Evolutionary conservation across 2,329 filamentous ascomycete genomes (phyloP).

Genomic region (Neonectria ditissima): DNA sequence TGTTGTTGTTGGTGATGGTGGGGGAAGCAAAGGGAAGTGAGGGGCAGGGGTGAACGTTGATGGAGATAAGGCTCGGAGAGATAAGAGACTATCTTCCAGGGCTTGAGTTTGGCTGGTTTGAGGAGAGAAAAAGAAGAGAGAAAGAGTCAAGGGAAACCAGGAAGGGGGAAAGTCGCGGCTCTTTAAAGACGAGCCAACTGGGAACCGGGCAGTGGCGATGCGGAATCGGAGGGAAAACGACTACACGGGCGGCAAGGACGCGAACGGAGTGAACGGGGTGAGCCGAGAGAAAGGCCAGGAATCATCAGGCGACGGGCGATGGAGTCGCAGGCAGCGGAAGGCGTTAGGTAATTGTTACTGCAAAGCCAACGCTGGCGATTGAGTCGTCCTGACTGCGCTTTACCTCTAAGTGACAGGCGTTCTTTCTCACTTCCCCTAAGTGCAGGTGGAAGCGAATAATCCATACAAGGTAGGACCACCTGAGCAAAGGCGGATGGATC

Average conservation of each 20-base stretch:
- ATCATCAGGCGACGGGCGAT: constrained; percentile 27
- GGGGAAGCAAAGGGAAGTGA: constrained; percentile 20
- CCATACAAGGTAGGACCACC: constrained; percentile 24
- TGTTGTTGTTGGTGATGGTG: constrained; percentile 4
- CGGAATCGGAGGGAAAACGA: constrained; percentile 16
- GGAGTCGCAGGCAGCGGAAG: constrained; percentile 25
- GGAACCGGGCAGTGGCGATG: constrained; percentile 7
- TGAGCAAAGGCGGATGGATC: constrained; percentile 17
- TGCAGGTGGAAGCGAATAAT: constrained; percentile 62
- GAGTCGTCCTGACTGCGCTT: constrained; percentile 25
- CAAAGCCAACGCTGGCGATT: constrained; percentile 28
- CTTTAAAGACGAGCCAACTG: constrained; percentile 36
- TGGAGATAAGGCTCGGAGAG: constrained; percentile 15
- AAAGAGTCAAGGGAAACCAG: constrained; percentile 1
- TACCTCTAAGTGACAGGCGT: constrained; percentile 29
- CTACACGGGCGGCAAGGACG: constrained; percentile 13
- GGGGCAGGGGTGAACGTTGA: constrained; percentile 7
- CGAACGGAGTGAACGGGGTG: constrained; percentile 14
- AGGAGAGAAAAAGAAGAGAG: constrained; percentile 13
- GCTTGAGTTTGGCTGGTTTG: constrained; percentile 14
- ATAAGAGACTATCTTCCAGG: constrained; percentile 18
- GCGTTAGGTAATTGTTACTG: constrained; percentile 47
- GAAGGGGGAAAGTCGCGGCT: constrained; percentile 29
- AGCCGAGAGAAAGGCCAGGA: constrained; percentile 13
- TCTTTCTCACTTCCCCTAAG: constrained; percentile 63